Conservation (phyloP, 164 flowering plant genomes). For the Akebia trifoliata region DNA sequence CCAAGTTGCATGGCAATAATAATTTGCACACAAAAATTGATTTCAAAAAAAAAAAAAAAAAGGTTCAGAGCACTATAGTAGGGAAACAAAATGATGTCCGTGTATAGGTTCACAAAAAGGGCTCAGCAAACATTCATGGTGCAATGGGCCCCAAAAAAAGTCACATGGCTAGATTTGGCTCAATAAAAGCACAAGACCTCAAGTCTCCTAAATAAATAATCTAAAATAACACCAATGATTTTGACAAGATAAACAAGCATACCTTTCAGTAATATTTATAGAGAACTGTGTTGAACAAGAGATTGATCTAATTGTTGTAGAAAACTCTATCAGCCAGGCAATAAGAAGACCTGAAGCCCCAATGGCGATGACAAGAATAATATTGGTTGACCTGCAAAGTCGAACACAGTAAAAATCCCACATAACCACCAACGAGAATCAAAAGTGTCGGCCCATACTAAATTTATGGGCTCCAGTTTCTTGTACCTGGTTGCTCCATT, state of each 20-base stretch:
- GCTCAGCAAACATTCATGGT: no score
- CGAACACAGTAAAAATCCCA: conserved; percentile 4
- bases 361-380: conserved; percentile 60
- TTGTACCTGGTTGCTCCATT: conserved; percentile 78
- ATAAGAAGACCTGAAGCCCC: conserved; percentile 66
- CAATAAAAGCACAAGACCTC: no score
- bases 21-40: no score
- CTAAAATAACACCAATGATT: background rate
- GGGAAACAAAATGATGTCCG: no score
- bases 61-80: no score
- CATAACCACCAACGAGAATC: background rate
- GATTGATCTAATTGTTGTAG: conserved; percentile 35
- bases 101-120: no score
- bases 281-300: conserved; percentile 31
- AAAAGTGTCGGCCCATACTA: background rate
- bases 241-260: background rate
- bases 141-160: no score
- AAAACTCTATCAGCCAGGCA: conserved; percentile 69
- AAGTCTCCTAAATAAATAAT: no score
- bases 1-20: no score
- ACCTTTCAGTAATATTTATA: conserved; percentile 43
- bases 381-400: conserved; percentile 64
- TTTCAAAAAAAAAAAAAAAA: no score
- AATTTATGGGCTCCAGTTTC: conserved; percentile 14
- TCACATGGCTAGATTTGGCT: no score